Base-by-base conservation (phyloP, 2,329 filamentous ascomycete species). In the Arthroderma sp. region DNA sequence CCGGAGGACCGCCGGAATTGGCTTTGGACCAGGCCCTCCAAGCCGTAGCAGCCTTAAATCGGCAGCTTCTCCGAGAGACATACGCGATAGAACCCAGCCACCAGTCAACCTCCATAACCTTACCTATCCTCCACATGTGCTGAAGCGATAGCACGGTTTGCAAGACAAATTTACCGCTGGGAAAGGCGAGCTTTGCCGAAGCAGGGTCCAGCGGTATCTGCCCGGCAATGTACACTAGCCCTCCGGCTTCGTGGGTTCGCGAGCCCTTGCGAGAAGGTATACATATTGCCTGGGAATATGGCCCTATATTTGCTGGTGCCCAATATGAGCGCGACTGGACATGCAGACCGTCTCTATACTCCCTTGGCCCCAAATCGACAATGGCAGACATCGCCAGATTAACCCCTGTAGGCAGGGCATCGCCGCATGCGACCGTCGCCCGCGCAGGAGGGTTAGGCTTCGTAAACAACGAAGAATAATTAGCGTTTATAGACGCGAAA, bases 241-340 rank as follows among this genome's bases (percentile, higher is more conserved):
- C 54, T 11, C 38, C 49, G 41, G 32, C 29, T 10, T 48, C 29
- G 8, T 49, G 42, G 31, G 51, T 43, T 7, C 58, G 57, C 15
- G 56, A 50, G 29, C 59, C 43, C 3, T 55, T 53, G 6, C 59
- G 47, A 6, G 71, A 56, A 7, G 69, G 68, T 7, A 77, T 65
- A 2, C 74, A 71, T 41, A 91, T 78, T 3, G 87, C 86, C 66
- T 98, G 91, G 45, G 88, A 95, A 63, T 96, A 96, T 0, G 91
- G 91, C 0, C 91, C 91, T 44, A 98, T 96, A 58, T 96, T 96
- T 15, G 91, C 89, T 0, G 91, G 91, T 0, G 91, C 91, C 91
- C 91, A 98, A 70, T 96, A 96, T 7, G 86, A 94, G 34, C 85
- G 73, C 3, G 84, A 88, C 64, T 96, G 91, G 4, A 98, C 88